These are phyloP conservation scores for Lentinus tigrinus DNA, from an alignment of 768 basidiomycete genomes.

Conservation along the genomic window DNA sequence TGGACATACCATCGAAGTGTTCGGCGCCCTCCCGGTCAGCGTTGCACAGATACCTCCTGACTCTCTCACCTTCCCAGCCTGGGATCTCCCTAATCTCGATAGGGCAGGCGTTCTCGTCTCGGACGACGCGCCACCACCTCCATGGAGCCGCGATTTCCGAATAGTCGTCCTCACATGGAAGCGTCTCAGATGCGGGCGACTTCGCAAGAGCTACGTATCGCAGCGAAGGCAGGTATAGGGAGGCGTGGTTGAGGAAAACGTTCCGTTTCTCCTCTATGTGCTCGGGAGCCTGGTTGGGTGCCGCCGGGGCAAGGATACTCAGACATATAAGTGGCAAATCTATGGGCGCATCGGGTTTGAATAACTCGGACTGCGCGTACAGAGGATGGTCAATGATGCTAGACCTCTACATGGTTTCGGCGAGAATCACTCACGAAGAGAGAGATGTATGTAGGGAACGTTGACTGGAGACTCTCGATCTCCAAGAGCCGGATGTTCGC, in stretches of 20 bases:
- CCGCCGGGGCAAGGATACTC: not conserved
- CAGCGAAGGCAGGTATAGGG: not conserved
- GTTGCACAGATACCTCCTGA: not conserved
- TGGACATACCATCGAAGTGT: not conserved
- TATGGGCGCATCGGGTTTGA: not conserved
- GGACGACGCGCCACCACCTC: constrained; percentile 5
- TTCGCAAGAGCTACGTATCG: constrained; percentile 1
- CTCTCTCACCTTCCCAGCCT: constrained; percentile 4
- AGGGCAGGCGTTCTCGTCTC: not conserved
- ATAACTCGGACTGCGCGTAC: not conserved
- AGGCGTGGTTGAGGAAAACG: not conserved
- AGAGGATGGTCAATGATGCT: not conserved
- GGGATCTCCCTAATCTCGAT: not conserved
- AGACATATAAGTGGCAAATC: not conserved
- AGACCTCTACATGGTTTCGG: not conserved
- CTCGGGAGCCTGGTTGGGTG: not conserved
- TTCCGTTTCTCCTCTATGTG: not conserved
- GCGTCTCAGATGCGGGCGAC: not conserved
- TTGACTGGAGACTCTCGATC: not conserved
- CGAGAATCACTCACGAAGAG: not conserved
- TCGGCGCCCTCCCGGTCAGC: not conserved
- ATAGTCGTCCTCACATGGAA: not conserved
- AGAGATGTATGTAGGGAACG: not conserved
- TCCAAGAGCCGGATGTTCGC: not conserved
- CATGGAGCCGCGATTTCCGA: not conserved